Conservation (phyloP, 208 protist species). For the Leishmania lainsoni region DNA sequence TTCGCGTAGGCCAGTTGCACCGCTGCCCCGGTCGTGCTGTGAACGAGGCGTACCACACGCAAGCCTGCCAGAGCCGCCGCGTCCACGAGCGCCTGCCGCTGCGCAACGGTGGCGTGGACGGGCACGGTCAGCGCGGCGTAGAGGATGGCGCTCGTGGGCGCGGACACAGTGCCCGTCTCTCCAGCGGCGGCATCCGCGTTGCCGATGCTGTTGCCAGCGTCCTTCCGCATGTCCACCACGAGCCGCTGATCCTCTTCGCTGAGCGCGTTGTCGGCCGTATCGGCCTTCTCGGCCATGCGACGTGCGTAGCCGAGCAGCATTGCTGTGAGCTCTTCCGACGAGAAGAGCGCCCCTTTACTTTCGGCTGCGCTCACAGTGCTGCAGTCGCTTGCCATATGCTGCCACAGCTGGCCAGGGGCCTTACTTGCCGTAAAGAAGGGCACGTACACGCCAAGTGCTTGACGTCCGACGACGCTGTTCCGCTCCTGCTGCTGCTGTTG, state of each 20-base stretch:
- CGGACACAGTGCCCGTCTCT: neutral
- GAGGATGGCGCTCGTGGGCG: slow-evolving; percentile 23
- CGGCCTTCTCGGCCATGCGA: slow-evolving; percentile 52
- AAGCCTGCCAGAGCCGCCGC: slow-evolving; percentile 83
- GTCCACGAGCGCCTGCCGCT: slow-evolving; percentile 90
- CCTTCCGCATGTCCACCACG: neutral
- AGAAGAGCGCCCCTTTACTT: slow-evolving; percentile 27
- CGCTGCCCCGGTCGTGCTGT: slow-evolving; percentile 79
- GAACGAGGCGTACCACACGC: slow-evolving; percentile 81
- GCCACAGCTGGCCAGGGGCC: slow-evolving; percentile 10
- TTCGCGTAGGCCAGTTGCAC: slow-evolving; percentile 63
- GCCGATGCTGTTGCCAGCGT: neutral
- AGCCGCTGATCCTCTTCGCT: slow-evolving; percentile 35
- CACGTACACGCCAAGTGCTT: slow-evolving; percentile 18
- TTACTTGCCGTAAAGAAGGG: slow-evolving; percentile 14
- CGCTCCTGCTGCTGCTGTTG: neutral
- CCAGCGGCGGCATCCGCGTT: neutral
- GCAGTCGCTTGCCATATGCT: neutral
- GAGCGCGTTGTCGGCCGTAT: slow-evolving; percentile 42
- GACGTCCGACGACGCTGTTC: neutral
- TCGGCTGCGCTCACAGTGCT: neutral
- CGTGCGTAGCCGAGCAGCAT: slow-evolving; percentile 87
- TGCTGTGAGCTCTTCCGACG: slow-evolving; percentile 80
- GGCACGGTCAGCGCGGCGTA: slow-evolving; percentile 84
- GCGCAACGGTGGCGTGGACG: slow-evolving; percentile 50